Evolutionary conservation across 75 land plant species (phyloP).

Genomic region (Gnetum montanum): DNA sequence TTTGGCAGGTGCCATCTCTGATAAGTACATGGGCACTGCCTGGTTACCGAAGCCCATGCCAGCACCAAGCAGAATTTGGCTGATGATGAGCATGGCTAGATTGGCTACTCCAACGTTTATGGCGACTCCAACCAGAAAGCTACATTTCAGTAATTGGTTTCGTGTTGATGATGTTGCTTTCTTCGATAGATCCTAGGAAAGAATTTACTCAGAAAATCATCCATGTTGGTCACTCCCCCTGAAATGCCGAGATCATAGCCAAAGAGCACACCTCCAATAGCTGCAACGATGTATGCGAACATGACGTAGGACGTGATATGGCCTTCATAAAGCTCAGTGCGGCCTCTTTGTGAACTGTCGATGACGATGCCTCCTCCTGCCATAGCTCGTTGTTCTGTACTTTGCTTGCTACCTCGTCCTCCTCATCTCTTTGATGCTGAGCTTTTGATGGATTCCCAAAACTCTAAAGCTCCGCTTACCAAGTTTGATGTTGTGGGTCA

Average conservation of each 20-base stretch:
- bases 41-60: constrained; percentile 84
- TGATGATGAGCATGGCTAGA: constrained; percentile 59
- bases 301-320: constrained; percentile 44
- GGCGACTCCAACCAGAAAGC: constrained; percentile 53
- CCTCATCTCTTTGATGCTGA: too few species aligned
- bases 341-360: constrained; percentile 11
- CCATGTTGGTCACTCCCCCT: too few species aligned
- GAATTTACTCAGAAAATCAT: constrained; percentile 18
- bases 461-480: too few species aligned
- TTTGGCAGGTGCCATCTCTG: constrained; percentile 73
- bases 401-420: constrained; percentile 16
- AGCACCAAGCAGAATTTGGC: constrained; percentile 59
- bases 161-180: constrained; percentile 27
- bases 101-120: constrained; percentile 51
- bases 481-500: too few species aligned
- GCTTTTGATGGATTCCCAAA: too few species aligned
- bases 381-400: constrained; percentile 11
- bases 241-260: constrained; percentile 71
- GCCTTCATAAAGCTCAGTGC: constrained; percentile 48
- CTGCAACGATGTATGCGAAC: constrained; percentile 49
- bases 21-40: constrained; percentile 75
- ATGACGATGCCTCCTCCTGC: constrained; percentile 26
- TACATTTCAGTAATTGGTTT: constrained; percentile 71
- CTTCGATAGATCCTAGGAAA: background rate
- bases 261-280: constrained; percentile 57